Base-by-base conservation (phyloP, 2,329 filamentous ascomycete genomes). In the Zasmidium citrigriseum region DNA sequence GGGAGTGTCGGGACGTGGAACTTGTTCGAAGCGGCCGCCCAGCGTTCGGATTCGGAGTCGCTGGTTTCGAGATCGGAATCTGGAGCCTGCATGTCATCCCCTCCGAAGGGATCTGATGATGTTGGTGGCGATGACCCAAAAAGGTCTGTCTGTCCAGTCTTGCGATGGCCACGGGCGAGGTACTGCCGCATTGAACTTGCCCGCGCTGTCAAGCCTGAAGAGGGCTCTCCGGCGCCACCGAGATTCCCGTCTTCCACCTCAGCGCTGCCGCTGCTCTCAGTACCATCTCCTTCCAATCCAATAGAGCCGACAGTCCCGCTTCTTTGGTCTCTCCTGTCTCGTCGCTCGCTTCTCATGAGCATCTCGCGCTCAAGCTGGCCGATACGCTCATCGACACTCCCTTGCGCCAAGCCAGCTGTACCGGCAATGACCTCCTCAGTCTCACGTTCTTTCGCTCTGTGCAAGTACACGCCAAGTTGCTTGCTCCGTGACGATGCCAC, bases 391-490 rank as follows among this genome's bases (percentile, higher is more conserved):
- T 83, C 81, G 1, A 83, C 81, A 29, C 77, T 79, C 2, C 77
- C 75, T 57, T 65, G 74, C 60, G 65, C 71, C 68, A 65, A 69
- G 65, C 67, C 74, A 55, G 69, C 70, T 46, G 76, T 76, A 48
- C 73, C 72, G 14, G 72, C 71, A 4, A 74, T 59, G n/a, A 70
- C 62, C 52, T 82, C 78, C 47, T 80, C 78, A 0, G 74, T 75
- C 54, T 84, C 81, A 22, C 79, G 76, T 58, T 85, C 82, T 64
- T 84, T 84, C 4, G 82, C 82, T 46, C 83, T 80, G 64, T 86
- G 83, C 2, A 86, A 74, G 61, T 86, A 86, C 4, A 86, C 83
- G 14, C 83, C 83, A 1, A 86, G 75, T 64, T 86, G 83, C 11
- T 82, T 80, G 54, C 78, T 82, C 62, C 83, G 83, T 1, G 77